Conservation (phyloP, 257 asterid genomes). For the Solanum virginianum region DNA sequence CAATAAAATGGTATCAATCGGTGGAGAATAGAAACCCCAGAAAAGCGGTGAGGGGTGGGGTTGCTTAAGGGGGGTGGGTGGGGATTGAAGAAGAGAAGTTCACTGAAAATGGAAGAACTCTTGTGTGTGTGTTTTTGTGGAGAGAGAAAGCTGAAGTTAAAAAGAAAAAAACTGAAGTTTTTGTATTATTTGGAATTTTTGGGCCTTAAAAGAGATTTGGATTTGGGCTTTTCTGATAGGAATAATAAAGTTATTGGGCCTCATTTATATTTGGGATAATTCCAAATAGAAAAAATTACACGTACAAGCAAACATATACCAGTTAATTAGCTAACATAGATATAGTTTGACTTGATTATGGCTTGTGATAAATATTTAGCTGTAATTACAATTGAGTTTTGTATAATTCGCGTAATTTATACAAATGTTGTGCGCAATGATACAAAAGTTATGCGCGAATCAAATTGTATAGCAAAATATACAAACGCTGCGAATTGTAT, state of each 20-base stretch:
- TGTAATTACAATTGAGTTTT: no score
- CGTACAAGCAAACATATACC: no score
- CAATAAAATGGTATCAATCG: not conserved
- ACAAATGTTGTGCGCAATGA: no score
- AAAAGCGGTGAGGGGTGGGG: not conserved
- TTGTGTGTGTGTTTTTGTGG: not conserved
- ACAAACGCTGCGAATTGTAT: no score
- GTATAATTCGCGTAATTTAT: no score
- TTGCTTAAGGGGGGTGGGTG: not conserved
- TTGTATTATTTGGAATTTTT: not conserved
- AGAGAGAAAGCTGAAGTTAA: not conserved
- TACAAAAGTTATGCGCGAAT: no score
- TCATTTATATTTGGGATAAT: not conserved
- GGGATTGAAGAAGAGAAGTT: not conserved
- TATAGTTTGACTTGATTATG: no score
- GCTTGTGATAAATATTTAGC: fast-evolving
- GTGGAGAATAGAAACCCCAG: not conserved
- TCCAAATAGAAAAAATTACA: no score
- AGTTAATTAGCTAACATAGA: no score
- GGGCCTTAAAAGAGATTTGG: not conserved
- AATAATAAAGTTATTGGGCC: not conserved
- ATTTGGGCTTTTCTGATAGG: not conserved
- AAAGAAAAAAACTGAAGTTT: not conserved
- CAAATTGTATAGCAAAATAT: no score
- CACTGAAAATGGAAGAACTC: not conserved